These are phyloP conservation scores for Nicotiana tomentosiformis DNA, from an alignment of 257 asterid species.

Conservation along the genomic window DNA sequence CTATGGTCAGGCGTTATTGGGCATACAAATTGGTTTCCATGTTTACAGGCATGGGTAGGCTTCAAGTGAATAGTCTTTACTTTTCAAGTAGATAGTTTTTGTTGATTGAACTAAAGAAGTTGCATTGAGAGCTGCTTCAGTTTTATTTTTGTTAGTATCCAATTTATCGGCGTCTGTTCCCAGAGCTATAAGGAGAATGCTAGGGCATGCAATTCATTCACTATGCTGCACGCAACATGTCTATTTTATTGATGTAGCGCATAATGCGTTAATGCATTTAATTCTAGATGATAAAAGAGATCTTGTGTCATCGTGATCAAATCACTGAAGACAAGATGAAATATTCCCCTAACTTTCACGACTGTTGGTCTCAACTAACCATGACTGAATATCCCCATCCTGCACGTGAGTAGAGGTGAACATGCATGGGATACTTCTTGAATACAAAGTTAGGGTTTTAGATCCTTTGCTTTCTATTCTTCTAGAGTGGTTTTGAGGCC, in stretches of 20 bases:
- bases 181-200: no score
- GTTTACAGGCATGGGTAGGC: neutral
- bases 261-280: neutral
- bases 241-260: neutral
- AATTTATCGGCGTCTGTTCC: no score
- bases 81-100: neutral
- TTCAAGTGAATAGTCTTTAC: no score
- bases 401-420: neutral
- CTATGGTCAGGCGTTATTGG: neutral
- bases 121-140: neutral
- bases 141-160: no score
- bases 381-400: neutral
- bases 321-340: neutral
- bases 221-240: neutral
- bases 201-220: no score
- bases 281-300: neutral
- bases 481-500: neutral
- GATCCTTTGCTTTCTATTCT: neutral
- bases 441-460: neutral
- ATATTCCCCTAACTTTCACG: neutral
- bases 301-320: neutral
- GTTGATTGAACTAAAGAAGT: neutral
- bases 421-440: neutral
- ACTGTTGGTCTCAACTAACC: neutral
- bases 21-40: neutral